Conservation (phyloP, 2,329 filamentous ascomycete genomes). For the Aspergillus sp. region DNA sequence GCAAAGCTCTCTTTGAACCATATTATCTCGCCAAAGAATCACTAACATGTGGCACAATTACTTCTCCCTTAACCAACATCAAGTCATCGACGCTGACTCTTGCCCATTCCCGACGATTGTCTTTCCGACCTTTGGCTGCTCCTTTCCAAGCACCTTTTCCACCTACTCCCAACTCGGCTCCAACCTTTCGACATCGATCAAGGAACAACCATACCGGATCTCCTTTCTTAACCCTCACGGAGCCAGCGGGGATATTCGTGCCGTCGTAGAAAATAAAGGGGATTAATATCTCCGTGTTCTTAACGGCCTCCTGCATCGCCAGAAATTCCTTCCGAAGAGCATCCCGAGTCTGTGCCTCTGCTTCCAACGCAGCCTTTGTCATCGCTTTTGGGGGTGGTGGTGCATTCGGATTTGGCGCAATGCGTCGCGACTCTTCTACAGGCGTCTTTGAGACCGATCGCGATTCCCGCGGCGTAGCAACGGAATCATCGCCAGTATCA, state of each 20-base stretch:
- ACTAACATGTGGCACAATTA: constrained; percentile 91
- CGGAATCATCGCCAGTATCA: constrained; percentile 41
- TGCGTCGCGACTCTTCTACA: constrained; percentile 26
- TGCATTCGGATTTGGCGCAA: constrained; percentile 40
- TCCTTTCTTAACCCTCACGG: constrained; percentile 83
- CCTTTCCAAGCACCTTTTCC: constrained; percentile 41
- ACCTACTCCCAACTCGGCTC: constrained; percentile 71
- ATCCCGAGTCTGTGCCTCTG: constrained; percentile 72
- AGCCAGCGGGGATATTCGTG: constrained; percentile 77
- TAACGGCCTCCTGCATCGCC: constrained; percentile 74
- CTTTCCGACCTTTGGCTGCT: constrained; percentile 41
- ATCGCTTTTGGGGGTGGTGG: constrained; percentile 61
- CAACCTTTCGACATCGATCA: constrained; percentile 84
- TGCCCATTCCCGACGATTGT: constrained; percentile 76
- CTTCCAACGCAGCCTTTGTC: constrained; percentile 68
- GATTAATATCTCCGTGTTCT: constrained; percentile 79
- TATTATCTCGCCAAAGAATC: not conserved
- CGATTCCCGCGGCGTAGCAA: constrained; percentile 31
- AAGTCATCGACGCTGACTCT: constrained; percentile 90
- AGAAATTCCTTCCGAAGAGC: constrained; percentile 72
- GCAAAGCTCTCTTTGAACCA: constrained; percentile 1
- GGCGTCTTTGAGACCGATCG: constrained; percentile 33
- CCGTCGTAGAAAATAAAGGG: constrained; percentile 98
- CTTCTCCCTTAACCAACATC: constrained; percentile 80
- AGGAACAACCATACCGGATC: constrained; percentile 90